Base-by-base conservation (phyloP, 1,284 basidiomycete species). In the Irpex sp. region DNA sequence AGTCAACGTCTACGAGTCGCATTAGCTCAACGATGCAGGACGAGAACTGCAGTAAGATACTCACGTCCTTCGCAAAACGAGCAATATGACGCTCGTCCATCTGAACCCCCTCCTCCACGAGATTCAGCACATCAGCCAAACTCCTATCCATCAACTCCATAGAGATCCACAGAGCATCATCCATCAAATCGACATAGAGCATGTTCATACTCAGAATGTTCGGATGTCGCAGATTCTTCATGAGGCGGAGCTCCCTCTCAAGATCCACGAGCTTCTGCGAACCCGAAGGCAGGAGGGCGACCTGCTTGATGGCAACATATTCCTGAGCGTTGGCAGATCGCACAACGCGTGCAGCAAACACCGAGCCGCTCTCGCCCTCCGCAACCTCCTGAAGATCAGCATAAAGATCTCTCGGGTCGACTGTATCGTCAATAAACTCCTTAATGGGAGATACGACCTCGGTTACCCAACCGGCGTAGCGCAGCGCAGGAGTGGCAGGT, bases 101-200 rank as follows among this genome's bases (percentile, higher is more conserved):
- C 66, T 83, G 77, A 43, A 90, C 73, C 0, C 88, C 88, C 60
- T 84, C 79, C 26, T 77, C 82, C 3, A 84, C 81, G 35, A 91
- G 71, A 33, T 78, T 83, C 26, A 93, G 79, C 39, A 93, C 81
- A 72, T 93, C 92, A 66, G 91, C 90, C 65, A 93, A 75, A 70
- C 90, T 92, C 64, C 90, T 79, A 70, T 92, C 90, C 91, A 92
- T 92, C 33, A 93, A 81, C 71, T 92, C 90, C 92, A 93, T 93
- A 63, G 87, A 78, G 58, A 93, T 86, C 91, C 92, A 93, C 51
- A 93, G 74, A 63, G 85, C 81, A 68, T 88, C 86, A 60, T 87
- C 87, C 36, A 78, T 77, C 8, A 86, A 71, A 68, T 88, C 85
- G 21, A 90, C 85, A 72, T 90, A 92, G 31, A 90, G 72, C 47